A percentile compares a stretch with the other conserved stretches of the same genome.
These are phyloP conservation scores for Galeopsis tetrahit DNA, from an alignment of 257 asterid species.

Conservation along the genomic window DNA sequence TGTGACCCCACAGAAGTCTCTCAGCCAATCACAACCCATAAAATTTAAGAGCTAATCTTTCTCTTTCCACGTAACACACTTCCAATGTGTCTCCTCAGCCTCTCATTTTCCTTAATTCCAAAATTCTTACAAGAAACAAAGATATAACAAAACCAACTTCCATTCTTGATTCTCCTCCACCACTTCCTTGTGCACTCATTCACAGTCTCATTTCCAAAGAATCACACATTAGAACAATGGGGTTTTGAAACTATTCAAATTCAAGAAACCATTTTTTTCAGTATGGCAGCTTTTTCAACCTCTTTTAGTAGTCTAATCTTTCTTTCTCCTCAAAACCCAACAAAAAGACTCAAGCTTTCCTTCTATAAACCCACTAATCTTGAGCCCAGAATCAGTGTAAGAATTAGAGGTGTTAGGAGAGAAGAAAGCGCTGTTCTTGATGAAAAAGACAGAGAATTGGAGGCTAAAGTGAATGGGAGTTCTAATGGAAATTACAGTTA, in stretches of 20 bases:
- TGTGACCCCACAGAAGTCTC: not conserved
- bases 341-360: too few relatives aligned
- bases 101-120: slow-evolving; percentile 40
- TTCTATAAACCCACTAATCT: slow-evolving; percentile 30
- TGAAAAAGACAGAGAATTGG: slow-evolving; percentile 49
- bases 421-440: slow-evolving; percentile 57
- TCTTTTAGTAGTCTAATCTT: slow-evolving; percentile 42
- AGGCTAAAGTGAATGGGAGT: slow-evolving; percentile 45
- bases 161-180: slow-evolving; percentile 40
- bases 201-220: slow-evolving; percentile 5
- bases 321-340: too few relatives aligned
- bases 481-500: slow-evolving; percentile 41
- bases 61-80: slow-evolving; percentile 46
- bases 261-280: slow-evolving; percentile 26
- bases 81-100: slow-evolving; percentile 37
- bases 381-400: slow-evolving; percentile 28
- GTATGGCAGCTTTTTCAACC: slow-evolving; percentile 53
- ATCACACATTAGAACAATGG: slow-evolving; percentile 25
- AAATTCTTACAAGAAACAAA: not conserved
- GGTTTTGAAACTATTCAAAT: slow-evolving; percentile 23
- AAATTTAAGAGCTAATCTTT: slow-evolving; percentile 38
- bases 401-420: slow-evolving; percentile 44
- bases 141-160: slow-evolving; percentile 8
- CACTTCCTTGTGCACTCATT: slow-evolving; percentile 30
- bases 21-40: slow-evolving; percentile 46